A percentile compares a stretch with the other conserved stretches of the same genome.
Evolutionary conservation across 768 basidiomycete species (phyloP).

Genomic region (Serendipita vermifera): DNA sequence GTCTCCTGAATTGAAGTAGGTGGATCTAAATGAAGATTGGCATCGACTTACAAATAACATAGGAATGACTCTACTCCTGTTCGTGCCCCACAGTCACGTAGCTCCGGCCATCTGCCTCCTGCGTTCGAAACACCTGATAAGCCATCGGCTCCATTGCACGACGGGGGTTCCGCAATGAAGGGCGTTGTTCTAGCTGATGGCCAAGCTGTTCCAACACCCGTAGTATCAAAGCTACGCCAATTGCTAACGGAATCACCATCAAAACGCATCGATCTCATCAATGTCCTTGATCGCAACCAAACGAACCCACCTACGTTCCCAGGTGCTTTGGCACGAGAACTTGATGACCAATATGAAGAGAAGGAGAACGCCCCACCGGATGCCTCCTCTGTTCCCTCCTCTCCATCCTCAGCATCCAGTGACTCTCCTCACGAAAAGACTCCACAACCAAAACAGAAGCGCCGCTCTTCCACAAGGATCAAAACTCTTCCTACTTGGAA

Average conservation of each 20-base stretch:
- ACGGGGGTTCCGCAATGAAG: constrained; percentile 30
- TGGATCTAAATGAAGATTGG: constrained; percentile 3
- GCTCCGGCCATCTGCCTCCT: constrained; percentile 7
- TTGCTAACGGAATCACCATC: constrained; percentile 58
- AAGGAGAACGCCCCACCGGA: constrained; percentile 4
- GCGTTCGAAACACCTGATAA: background rate
- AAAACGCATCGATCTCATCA: constrained; percentile 34
- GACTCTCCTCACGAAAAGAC: background rate
- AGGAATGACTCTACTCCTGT: constrained; percentile 11
- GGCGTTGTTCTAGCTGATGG: constrained; percentile 70
- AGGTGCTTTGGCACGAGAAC: too few species aligned
- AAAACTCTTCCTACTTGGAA: constrained; percentile 62
- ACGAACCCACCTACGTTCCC: constrained; percentile 33
- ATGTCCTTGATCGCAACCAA: background rate
- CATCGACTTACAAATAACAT: background rate
- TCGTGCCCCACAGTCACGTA: background rate
- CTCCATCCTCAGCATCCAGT: background rate
- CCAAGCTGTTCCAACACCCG: constrained; percentile 57
- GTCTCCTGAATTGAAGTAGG: background rate
- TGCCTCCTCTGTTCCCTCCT: background rate
- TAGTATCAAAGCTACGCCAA: constrained; percentile 30
- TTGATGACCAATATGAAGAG: background rate
- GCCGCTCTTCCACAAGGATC: constrained; percentile 15
- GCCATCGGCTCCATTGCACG: background rate
- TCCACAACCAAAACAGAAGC: background rate